Conservation (phyloP, 257 asterid species). For the Scutellaria baicalensis region DNA sequence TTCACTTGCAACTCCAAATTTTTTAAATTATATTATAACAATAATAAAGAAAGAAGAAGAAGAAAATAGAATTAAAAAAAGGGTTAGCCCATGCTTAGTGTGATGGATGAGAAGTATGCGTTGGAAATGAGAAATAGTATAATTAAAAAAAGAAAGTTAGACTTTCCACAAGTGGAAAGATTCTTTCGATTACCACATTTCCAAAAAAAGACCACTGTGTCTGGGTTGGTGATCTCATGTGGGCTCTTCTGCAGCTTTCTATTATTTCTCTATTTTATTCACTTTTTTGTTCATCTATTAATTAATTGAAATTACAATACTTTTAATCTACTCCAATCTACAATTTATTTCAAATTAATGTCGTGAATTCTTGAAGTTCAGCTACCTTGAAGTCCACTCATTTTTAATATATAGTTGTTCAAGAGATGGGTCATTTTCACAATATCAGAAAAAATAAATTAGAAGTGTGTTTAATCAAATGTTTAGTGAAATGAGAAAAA, state of each 20-base stretch:
- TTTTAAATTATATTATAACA: neutral
- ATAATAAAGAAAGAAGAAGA: neutral
- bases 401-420: neutral
- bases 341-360: neutral
- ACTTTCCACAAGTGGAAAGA: constrained; percentile 46
- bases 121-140: constrained; percentile 24
- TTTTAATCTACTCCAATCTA: neutral
- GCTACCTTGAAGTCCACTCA: neutral
- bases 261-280: neutral
- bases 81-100: constrained; percentile 10
- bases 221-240: constrained; percentile 31
- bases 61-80: neutral
- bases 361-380: neutral
- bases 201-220: constrained; percentile 20
- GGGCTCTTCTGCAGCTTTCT: constrained; percentile 21
- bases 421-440: too few species aligned
- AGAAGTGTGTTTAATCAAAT: too few species aligned
- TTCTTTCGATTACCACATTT: constrained; percentile 24
- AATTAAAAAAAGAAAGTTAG: neutral
- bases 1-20: neutral
- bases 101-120: constrained; percentile 16
- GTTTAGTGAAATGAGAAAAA: too few species aligned
- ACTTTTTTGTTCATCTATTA: neutral
- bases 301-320: neutral
- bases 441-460: too few species aligned